Base-by-base conservation (phyloP, 2,329 filamentous ascomycete genomes). In the Alternaria dauci region DNA sequence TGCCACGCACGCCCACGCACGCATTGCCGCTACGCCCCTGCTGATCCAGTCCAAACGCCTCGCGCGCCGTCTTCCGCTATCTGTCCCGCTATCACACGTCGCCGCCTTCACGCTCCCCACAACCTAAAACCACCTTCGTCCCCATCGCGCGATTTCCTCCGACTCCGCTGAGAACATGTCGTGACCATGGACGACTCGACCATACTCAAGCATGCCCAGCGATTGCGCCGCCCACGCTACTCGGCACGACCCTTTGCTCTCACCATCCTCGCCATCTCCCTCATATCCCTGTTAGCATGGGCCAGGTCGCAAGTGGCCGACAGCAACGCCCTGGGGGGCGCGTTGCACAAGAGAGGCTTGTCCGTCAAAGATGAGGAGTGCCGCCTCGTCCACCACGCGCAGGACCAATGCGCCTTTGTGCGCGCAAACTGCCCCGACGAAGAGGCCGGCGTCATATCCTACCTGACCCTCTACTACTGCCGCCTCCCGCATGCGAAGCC, bases 391-490 rank as follows among this genome's bases (percentile, higher is more conserved):
- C 92, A 95, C 78, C 80, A 86, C 48, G 90, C 89, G 53, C 39
- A 41, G 42, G 91, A 99, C 76, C 88, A 97, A 81, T 99, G 95
- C 82, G 88, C 89, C 68, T 98, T 95, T 79, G 88, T 98, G 59
- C 88, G 85, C 68, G 83, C 85, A 58, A 91, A 97, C 78, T 99
- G 95, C 78, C 84, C 86, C 34, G 93, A 96, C 72, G 93, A 97
- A 76, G 92, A 97, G 80, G 91, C 94, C 55, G 94, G 95, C 30
- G 86, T 98, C 63, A 82, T 97, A 59, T 91, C 92, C 26, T 99
- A 99, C 79, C 87, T 98, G 47, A 86, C 89, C 20, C 84, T 98
- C 55, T 99, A 97, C 83, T 99, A 97, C 80, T 99, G 95, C 84
- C 82, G 83, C 43, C 83, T 96, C 34, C 83, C 84, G 55, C 79